phyloP scores from a whole-genome alignment of 129 eudicot genomes.

The Chrysanthemum makinoi region DNA sequence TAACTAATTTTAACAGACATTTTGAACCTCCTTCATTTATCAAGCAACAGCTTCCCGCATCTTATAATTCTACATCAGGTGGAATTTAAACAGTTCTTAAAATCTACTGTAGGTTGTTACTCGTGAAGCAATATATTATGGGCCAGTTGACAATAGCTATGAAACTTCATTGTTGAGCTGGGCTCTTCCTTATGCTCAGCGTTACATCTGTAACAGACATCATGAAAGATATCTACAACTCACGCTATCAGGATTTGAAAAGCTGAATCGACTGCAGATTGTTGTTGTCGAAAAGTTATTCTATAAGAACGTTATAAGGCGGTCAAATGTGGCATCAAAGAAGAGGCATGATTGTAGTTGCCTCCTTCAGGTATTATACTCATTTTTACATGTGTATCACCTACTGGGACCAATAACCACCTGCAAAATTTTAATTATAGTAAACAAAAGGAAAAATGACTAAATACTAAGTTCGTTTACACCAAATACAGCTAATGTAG shows the following conservation, averaged over 20 bases:
- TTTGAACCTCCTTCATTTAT: background rate
- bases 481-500: background rate
- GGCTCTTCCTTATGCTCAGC: slow-evolving; percentile 89
- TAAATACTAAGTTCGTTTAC: background rate
- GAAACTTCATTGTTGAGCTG: slow-evolving; percentile 54
- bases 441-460: no score
- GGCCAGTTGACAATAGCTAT: slow-evolving; percentile 51
- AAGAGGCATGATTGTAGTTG: slow-evolving; percentile 58
- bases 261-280: slow-evolving; percentile 38
- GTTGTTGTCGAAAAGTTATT: slow-evolving; percentile 73
- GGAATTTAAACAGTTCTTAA: background rate
- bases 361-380: slow-evolving; percentile 34
- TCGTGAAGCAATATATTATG: slow-evolving; percentile 69
- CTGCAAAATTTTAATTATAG: no score
- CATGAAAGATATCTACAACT: slow-evolving; percentile 56
- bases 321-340: slow-evolving; percentile 44
- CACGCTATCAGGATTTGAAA: slow-evolving; percentile 55
- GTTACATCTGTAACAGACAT: slow-evolving; percentile 55
- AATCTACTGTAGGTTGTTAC: slow-evolving; percentile 52
- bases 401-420: no score
- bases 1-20: background rate
- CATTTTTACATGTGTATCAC: no score
- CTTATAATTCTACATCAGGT: background rate
- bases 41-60: background rate
- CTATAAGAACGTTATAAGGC: slow-evolving; percentile 63